These are phyloP conservation scores for Trichoderma harzianum DNA, from an alignment of 2,329 filamentous ascomycete genomes.

Conservation along the genomic window DNA sequence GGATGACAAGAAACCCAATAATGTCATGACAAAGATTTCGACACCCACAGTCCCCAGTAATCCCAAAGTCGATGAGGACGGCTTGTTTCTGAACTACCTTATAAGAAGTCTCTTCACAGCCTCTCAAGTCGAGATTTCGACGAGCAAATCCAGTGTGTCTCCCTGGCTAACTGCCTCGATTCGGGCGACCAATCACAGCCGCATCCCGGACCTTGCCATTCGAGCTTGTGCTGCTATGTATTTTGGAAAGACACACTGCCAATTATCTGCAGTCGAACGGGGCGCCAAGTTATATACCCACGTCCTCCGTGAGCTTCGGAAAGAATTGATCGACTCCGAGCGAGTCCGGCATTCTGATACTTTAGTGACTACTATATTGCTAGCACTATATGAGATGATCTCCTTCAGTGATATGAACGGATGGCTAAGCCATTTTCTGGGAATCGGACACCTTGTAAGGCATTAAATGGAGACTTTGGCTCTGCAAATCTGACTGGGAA, in stretches of 20 bases:
- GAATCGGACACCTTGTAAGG: background rate
- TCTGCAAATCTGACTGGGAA: background rate
- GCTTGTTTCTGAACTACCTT: background rate
- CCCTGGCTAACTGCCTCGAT: background rate
- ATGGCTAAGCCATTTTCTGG: background rate
- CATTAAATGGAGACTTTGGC: background rate
- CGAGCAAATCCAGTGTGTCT: background rate
- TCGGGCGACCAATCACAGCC: background rate
- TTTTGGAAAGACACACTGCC: background rate
- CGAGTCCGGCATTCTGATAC: background rate
- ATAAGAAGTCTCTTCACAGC: background rate
- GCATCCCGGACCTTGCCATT: background rate
- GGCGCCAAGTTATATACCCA: background rate
- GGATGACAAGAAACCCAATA: background rate
- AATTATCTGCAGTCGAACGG: background rate
- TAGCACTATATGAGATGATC: background rate
- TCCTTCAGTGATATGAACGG: background rate
- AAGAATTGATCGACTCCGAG: background rate
- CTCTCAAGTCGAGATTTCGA: background rate
- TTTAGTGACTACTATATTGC: background rate
- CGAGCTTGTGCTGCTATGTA: constrained; percentile 5
- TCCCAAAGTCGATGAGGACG: background rate
- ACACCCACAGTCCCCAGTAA: background rate
- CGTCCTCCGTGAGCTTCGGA: background rate
- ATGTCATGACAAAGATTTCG: background rate